A percentile compares a stretch with the other conserved stretches of the same genome.
Evolutionary conservation across 2,329 filamentous ascomycete species (phyloP).

Genomic region (Phaeosphaeriaceae sp.): DNA sequence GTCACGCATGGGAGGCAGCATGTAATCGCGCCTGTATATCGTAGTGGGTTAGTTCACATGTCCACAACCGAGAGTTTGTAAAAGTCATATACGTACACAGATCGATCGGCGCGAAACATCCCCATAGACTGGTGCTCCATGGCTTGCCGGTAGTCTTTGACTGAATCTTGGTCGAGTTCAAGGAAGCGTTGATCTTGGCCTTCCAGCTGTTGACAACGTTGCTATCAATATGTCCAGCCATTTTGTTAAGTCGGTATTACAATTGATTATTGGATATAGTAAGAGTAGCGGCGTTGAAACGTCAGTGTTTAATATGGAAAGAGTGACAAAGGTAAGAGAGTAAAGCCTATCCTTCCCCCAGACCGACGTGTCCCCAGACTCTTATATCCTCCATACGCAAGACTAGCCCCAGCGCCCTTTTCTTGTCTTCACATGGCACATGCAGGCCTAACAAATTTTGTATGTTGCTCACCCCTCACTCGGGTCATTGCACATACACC

Average conservation of each 20-base stretch:
- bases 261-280: neutral
- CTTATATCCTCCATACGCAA: no score
- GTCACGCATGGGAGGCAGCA: constrained; percentile 42
- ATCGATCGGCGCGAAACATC: constrained; percentile 31
- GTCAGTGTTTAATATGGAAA: no score
- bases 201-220: neutral
- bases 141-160: neutral
- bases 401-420: no score
- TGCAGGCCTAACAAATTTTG: no score
- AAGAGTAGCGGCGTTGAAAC: neutral
- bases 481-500: no score
- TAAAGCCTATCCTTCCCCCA: no score
- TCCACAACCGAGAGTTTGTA: neutral
- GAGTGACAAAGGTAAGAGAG: no score
- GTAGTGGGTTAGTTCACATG: neutral
- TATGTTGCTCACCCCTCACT: no score
- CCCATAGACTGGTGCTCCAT: constrained; percentile 20
- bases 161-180: neutral
- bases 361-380: no score
- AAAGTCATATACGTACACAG: constrained; percentile 13
- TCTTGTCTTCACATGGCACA: no score
- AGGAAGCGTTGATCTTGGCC: neutral
- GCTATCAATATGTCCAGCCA: no score
- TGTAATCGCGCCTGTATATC: constrained; percentile 2
- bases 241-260: neutral